Evolutionary conservation across 257 asterid genomes (phyloP), one percentile per base, ranked within the genome.

Genomic region (Anisodus acutangulus): DNA sequence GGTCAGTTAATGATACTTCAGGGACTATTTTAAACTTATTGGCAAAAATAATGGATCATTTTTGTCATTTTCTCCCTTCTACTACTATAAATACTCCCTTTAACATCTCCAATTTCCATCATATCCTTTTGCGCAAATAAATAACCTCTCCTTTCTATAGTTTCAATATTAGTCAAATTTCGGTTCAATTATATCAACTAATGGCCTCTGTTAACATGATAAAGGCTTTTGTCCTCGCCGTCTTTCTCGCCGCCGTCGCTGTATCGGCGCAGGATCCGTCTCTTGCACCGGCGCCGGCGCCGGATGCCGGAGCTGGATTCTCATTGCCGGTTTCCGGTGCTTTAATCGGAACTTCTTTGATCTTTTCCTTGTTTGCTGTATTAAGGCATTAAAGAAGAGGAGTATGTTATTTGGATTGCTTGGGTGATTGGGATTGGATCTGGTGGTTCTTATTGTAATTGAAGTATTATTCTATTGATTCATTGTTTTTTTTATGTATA

Each of bases 151-250:
- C 6, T 71, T 4, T 31, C 43, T 4, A 67, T 67, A 10, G 1
- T 6, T 31, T 66, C 2, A n/a, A 66, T 11, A 31, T 64, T 10
- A 11, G 26, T 22, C 69, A 31, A 64, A 53, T 64, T 60, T 2
- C 43, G 1, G 16, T n/a, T 19, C 31, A 19, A 17, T 63, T 35
- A 17, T 54, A 57, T 37, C 68, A 13, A 58, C 35, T 31, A 85
- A 93, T 90, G 97, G 97, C 95, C 11, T 89, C 87, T 72, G 74
- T 83, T 84, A 83, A 87, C 91, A 74, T 84, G 84, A 58, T 64
- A 54, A 86, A 86, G 47, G 83, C 85, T 68, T 76, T 85, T 15
- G 4, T 83, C 85, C 84, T 89, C 0, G 85, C 83, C 2, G 83
- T 26, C 67, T 88, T 89, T 66, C 15, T 88, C 16, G 85, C 85